Percentiles rank a stretch among this genome's conserved stretches.
Conservation (phyloP, 2,329 filamentous ascomycete species). For the Cladophialophora psammophila region DNA sequence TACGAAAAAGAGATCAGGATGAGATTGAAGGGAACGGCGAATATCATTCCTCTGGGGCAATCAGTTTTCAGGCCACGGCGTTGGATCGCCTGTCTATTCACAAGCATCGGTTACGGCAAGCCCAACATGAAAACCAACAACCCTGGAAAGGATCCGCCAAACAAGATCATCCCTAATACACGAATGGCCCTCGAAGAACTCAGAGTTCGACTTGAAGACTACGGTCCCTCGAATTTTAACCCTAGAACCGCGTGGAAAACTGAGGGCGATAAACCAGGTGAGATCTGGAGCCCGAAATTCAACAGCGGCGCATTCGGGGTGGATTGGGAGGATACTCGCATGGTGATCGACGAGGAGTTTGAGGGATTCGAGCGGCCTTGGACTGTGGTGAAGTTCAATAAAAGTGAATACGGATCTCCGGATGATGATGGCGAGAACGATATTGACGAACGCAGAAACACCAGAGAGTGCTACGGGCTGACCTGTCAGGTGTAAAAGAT, state of each 20-base stretch:
- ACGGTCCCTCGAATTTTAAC: constrained; percentile 35
- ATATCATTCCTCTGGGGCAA: constrained; percentile 3
- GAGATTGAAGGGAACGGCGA: constrained; percentile 7
- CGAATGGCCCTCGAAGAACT: constrained; percentile 58
- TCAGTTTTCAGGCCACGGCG: constrained; percentile 47
- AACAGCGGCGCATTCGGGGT: constrained; percentile 66
- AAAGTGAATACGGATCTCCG: constrained; percentile 1
- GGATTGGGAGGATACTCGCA: constrained; percentile 59
- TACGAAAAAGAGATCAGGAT: constrained; percentile 29
- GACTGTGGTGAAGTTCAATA: constrained; percentile 24
- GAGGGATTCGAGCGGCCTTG: constrained; percentile 29
- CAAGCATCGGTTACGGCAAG: constrained; percentile 58
- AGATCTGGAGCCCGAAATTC: constrained; percentile 61
- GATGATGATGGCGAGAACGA: neutral
- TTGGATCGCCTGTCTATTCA: constrained; percentile 68
- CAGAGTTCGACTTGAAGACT: constrained; percentile 50
- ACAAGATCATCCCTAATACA: constrained; percentile 59
- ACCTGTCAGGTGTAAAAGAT: neutral
- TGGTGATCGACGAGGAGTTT: constrained; percentile 50
- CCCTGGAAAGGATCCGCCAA: constrained; percentile 47
- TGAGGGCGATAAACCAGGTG: constrained; percentile 39
- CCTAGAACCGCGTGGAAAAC: constrained; percentile 16
- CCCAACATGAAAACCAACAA: constrained; percentile 44
- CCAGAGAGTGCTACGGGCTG: neutral
- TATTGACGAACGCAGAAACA: neutral